Base-by-base conservation (phyloP, 2,329 filamentous ascomycete species). In the Sporothrix pallida region DNA sequence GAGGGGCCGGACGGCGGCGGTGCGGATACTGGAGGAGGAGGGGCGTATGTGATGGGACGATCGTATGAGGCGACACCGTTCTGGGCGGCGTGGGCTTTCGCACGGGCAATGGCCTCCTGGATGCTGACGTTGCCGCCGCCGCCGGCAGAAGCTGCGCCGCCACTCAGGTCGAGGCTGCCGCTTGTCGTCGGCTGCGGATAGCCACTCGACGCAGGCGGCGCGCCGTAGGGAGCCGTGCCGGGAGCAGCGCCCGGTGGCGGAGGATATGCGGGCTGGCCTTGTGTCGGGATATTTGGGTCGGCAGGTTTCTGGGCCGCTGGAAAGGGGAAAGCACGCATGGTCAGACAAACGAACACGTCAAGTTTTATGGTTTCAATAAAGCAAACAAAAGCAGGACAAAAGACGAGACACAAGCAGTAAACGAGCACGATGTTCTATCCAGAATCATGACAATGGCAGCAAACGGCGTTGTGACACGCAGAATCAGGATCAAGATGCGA, bases 111-210 rank as follows among this genome's bases (percentile, higher is more conserved):
- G 68, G 93, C 92, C 81, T 97, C 93, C 74, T 92, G 89, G 76
- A 97, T 91, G 81, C 91, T 95, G 78, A 97, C 91, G 23, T 92
- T 93, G 74, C 94, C 94, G 44, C 92, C 93, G 80, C 88, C 93
- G 31, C 31, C 31, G 31, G 31, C 31, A 72, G 92, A 88, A 4
- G 94, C 93, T 78, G 92, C 92, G 80, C 96, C 93, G 9, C 73
- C 72, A 13, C 89, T 95, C 71, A 97, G 83, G 80, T 97, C 93
- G 76, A 97, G 86, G 78, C 89, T 94, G 70, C 93, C 93, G 74
- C 92, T 92, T 73, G 87, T 87, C 6, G 91, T 89, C 2, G 93
- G 92, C 77, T 90, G 90, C 2, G 92, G 92, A 60, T 81, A 82
- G 4, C 81, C 80, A 26, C 50, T 17, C 3, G 70, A 46, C 2